Evolutionary conservation across 306 rosid genomes (phyloP).

Genomic region (Lupinus albus): DNA sequence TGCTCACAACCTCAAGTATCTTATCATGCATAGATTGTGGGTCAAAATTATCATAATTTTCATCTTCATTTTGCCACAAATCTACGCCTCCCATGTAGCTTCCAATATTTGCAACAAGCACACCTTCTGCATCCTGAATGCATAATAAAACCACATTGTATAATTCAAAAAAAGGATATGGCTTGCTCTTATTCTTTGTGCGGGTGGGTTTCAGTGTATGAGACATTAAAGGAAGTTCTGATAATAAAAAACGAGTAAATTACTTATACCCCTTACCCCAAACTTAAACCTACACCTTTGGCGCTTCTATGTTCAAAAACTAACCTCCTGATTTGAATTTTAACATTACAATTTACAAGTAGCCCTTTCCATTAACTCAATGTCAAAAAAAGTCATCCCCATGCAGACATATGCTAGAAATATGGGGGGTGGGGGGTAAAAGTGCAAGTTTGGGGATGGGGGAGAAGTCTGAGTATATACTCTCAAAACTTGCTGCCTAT

Average conservation of each 20-base stretch:
- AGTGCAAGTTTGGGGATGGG: neutral
- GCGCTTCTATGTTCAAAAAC: neutral
- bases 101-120: slow-evolving; percentile 97
- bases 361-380: slow-evolving; percentile 6
- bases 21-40: slow-evolving; percentile 99
- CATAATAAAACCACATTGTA: slow-evolving; percentile 35
- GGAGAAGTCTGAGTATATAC: neutral
- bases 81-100: slow-evolving; percentile 99
- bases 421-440: neutral
- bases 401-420: slow-evolving; percentile 13
- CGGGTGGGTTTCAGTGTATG: neutral
- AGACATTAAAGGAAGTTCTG: slow-evolving; percentile 9
- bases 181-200: neutral
- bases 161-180: neutral
- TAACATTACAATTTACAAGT: neutral
- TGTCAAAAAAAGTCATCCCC: slow-evolving; percentile 1
- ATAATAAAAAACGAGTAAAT: slow-evolving; percentile 11
- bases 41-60: slow-evolving; percentile 84
- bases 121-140: slow-evolving; percentile 97
- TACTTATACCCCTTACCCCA: neutral
- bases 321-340: slow-evolving; percentile 12
- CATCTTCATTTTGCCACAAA: slow-evolving; percentile 98
- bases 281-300: too few relatives aligned
- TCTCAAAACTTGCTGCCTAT: neutral
- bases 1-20: slow-evolving; percentile 93